Evolutionary conservation across 768 basidiomycete genomes (phyloP).

Genomic region (Baorangia bicolor): DNA sequence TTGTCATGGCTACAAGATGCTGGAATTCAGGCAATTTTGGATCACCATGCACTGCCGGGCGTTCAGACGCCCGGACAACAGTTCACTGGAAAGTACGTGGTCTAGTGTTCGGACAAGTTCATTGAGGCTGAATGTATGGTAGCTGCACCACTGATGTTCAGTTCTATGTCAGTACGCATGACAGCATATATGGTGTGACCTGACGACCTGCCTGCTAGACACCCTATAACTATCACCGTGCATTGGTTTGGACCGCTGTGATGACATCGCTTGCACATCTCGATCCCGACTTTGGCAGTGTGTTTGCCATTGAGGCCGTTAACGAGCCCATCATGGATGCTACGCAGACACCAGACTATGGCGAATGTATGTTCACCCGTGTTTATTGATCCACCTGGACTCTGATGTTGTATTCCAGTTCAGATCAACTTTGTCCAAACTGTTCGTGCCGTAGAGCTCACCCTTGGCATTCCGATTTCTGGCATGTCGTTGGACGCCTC

Average conservation of each 20-base stretch:
- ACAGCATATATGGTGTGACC: neutral
- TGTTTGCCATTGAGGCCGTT: constrained; percentile 70
- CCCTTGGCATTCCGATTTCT: constrained; percentile 51
- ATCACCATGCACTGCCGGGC: constrained; percentile 72
- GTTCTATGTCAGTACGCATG: constrained; percentile 60
- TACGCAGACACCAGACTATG: constrained; percentile 61
- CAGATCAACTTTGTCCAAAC: constrained; percentile 67
- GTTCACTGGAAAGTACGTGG: constrained; percentile 65
- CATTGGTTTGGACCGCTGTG: constrained; percentile 77
- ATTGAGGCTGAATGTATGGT: constrained; percentile 1
- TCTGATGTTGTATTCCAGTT: constrained; percentile 39
- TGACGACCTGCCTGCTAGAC: constrained; percentile 39
- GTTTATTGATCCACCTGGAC: neutral
- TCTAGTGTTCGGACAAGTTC: neutral
- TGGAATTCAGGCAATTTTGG: constrained; percentile 65
- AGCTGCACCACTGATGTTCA: constrained; percentile 69
- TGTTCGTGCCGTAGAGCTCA: constrained; percentile 63
- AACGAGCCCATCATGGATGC: constrained; percentile 82
- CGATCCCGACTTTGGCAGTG: constrained; percentile 62
- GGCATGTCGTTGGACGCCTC: constrained; percentile 4
- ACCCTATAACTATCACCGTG: constrained; percentile 69
- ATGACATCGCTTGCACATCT: constrained; percentile 74
- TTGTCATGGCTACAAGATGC: constrained; percentile 57
- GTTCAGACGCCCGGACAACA: constrained; percentile 58
- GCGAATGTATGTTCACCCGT: constrained; percentile 50